Evolutionary conservation across 1,284 basidiomycete species (phyloP).

Genomic region (Fomitopsis palustris): DNA sequence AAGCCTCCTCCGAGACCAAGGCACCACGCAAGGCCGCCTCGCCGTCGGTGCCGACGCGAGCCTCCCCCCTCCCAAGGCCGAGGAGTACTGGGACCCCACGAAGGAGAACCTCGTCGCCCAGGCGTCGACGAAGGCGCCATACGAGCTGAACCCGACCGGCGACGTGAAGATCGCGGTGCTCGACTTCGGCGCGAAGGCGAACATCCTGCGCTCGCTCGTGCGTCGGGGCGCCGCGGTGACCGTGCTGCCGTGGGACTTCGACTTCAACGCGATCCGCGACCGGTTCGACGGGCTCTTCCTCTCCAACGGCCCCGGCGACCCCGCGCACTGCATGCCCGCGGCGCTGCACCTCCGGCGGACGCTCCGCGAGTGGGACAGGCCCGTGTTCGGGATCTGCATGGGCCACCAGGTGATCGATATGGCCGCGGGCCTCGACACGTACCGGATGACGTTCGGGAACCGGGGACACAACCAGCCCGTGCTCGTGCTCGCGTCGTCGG

Average conservation of each 20-base stretch:
- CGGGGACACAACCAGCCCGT: conserved; percentile 99
- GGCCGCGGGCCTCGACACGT: conserved; percentile 94
- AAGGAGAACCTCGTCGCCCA: conserved; percentile 91
- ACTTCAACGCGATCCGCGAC: conserved; percentile 90
- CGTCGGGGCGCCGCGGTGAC: conserved; percentile 90
- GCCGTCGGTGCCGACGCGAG: conserved; percentile 79
- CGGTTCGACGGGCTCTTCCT: conserved; percentile 95
- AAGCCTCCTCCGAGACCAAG: conserved; percentile 90
- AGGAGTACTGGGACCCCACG: conserved; percentile 92
- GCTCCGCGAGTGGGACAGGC: conserved; percentile 86
- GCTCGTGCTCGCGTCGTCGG: conserved; percentile 85
- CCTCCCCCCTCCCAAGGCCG: conserved; percentile 51
- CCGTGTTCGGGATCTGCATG: conserved; percentile 99
- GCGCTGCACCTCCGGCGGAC: conserved; percentile 79
- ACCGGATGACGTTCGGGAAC: conserved; percentile 97
- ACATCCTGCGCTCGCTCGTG: conserved; percentile 91
- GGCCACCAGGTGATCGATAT: conserved; percentile 97
- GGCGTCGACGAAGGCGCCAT: conserved; percentile 85
- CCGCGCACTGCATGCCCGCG: conserved; percentile 86
- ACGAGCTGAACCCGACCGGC: conserved; percentile 84
- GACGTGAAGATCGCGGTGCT: conserved; percentile 92
- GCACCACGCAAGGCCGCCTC: conserved; percentile 92
- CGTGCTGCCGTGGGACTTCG: conserved; percentile 95
- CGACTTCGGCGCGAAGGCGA: conserved; percentile 97
- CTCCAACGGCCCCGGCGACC: conserved; percentile 96